A percentile compares a stretch with the other conserved stretches of the same genome.
Evolutionary conservation across 495 filamentous ascomycete genomes (phyloP).

Genomic region (Xylaria nigripes): DNA sequence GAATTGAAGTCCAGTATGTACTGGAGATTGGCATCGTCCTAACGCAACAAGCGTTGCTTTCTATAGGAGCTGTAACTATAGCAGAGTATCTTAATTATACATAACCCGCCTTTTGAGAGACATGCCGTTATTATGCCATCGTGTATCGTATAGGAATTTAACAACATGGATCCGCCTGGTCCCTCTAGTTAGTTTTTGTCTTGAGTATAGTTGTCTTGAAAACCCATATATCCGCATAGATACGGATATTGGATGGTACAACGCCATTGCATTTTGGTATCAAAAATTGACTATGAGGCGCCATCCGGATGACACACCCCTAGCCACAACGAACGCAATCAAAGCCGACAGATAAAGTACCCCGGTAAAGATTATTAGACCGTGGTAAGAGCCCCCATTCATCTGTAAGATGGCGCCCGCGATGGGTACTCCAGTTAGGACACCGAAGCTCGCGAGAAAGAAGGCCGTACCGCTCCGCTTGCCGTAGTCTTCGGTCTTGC

Average conservation of each 20-base stretch:
- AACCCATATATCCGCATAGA: neutral
- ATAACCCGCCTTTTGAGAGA: neutral
- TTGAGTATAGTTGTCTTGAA: neutral
- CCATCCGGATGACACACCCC: constrained; percentile 2
- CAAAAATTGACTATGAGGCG: constrained; percentile 2
- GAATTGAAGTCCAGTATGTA: neutral
- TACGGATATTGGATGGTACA: neutral
- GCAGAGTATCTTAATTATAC: neutral
- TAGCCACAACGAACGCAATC: constrained; percentile 7
- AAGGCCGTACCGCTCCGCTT: constrained; percentile 80
- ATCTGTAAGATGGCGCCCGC: constrained; percentile 61
- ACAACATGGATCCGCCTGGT: neutral
- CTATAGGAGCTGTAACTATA: neutral
- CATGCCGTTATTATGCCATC: neutral
- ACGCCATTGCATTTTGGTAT: neutral
- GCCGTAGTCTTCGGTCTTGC: constrained; percentile 77
- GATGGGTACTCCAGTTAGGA: constrained; percentile 80
- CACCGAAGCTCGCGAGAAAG: constrained; percentile 82
- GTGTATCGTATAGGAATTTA: neutral
- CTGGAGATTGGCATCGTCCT: neutral
- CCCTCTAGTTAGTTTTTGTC: neutral
- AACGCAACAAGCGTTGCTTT: neutral
- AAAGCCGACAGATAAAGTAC: constrained; percentile 4
- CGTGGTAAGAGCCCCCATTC: constrained; percentile 42
- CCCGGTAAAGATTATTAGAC: constrained; percentile 51